A percentile compares a stretch with the other conserved stretches of the same genome.
phyloP scores from a whole-genome alignment of 148 eudicot species.

The Cornus suecica region DNA sequence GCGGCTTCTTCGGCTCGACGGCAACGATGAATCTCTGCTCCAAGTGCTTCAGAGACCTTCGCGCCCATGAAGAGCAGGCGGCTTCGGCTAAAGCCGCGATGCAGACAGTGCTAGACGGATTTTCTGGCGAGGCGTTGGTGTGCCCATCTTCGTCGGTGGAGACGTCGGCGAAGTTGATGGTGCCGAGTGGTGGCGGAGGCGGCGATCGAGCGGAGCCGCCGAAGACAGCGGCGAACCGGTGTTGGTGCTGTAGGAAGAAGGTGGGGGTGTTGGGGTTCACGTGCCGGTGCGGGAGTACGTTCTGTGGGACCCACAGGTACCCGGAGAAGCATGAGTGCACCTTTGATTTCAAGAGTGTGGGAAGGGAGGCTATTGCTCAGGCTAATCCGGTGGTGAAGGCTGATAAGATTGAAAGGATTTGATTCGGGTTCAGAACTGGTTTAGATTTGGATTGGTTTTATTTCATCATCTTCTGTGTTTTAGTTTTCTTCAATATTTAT shows the following conservation, averaged over 20 bases:
- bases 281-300: conserved; percentile 55
- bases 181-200: conserved; percentile 1
- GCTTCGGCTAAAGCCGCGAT: conserved; percentile 37
- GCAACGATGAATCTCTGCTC: conserved; percentile 57
- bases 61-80: conserved; percentile 36
- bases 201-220: background rate
- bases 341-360: conserved; percentile 10
- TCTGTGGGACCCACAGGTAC: conserved; percentile 34
- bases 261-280: conserved; percentile 61
- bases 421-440: background rate
- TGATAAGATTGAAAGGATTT: conserved; percentile 7
- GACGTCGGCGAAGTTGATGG: conserved; percentile 4
- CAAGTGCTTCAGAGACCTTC: conserved; percentile 43
- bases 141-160: background rate
- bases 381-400: conserved; percentile 16
- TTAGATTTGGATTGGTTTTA: background rate
- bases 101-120: conserved; percentile 9
- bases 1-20: conserved; percentile 65
- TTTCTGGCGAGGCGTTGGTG: background rate
- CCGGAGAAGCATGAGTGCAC: conserved; percentile 11
- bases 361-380: background rate
- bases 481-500: background rate
- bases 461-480: background rate
- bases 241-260: conserved; percentile 51
- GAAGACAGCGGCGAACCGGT: conserved; percentile 30